Evolutionary conservation across 768 basidiomycete species (phyloP).

Genomic region (Gymnopilus junonius): DNA sequence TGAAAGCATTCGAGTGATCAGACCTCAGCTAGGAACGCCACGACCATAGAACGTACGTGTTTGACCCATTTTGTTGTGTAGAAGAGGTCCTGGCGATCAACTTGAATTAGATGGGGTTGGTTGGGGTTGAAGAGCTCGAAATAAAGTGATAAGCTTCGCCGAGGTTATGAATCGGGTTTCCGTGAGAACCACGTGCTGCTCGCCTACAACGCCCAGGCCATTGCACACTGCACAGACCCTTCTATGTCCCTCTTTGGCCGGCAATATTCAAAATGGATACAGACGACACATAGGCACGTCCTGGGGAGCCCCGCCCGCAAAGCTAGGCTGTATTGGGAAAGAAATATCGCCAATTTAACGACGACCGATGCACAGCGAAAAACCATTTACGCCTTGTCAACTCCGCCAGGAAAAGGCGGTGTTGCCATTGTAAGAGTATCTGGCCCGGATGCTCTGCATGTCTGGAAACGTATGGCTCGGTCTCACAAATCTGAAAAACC

Average conservation of each 20-base stretch:
- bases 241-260: constrained; percentile 11
- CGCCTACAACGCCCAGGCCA: not conserved
- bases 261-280: constrained; percentile 10
- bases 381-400: constrained; percentile 89
- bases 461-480: constrained; percentile 66
- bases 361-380: constrained; percentile 57
- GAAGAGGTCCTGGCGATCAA: not conserved
- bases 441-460: constrained; percentile 69
- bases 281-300: not conserved
- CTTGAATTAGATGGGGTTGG: not conserved
- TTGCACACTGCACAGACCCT: not conserved
- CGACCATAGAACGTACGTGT: constrained; percentile 57
- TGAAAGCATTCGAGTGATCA: constrained; percentile 30
- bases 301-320: not conserved
- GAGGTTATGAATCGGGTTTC: not conserved
- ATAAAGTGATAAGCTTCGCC: constrained; percentile 8
- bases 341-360: constrained; percentile 23
- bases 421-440: constrained; percentile 84
- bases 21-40: not conserved
- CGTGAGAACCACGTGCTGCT: constrained; percentile 7
- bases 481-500: constrained; percentile 19
- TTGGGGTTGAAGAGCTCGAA: constrained; percentile 2
- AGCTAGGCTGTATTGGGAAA: not conserved
- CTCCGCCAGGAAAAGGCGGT: constrained; percentile 85
- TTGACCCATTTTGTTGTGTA: constrained; percentile 67